Base-by-base conservation (phyloP, 1,284 basidiomycete genomes). In the Pholiota adiposa region DNA sequence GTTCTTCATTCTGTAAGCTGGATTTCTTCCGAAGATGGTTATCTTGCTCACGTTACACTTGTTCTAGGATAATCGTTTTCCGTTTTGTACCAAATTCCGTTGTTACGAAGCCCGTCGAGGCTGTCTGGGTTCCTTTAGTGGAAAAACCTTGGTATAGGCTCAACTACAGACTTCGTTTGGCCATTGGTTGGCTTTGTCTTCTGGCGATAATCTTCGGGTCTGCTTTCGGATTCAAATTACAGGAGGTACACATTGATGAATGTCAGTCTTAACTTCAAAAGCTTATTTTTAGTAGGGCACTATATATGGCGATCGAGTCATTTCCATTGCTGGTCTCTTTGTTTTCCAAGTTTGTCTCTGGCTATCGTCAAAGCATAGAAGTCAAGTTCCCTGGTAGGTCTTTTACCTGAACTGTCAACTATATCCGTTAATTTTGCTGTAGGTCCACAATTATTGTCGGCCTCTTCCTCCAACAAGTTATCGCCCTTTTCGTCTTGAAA, bases 401-500 rank as follows among this genome's bases (percentile, higher is more conserved):
- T 43, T n/a, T 56, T n/a, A 29, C 19, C 23, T 56, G 16, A 44
- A 36, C 18, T 33, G 21, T 50, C 23, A 46, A 62, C 51, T 53
- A 40, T 56, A 34, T 33, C 3, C 41, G 19, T 25, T 19, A 11
- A 31, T 5, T 11, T 31, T 31, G 29, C 48, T 31, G 40, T 51
- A 90, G 89, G 90, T 87, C 86, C 18, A 94, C 92, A 9, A 84
- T 94, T 65, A 87, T 94, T 60, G 88, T 93, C 49, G 93, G 93
- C 14, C 78, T 95, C n/a, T 88, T 93, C 74, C 70, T 89, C 51
- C 93, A 96, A 70, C 93, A 95, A 75, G 84, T 79, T 14, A 85
- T 95, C 57, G 94, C 93, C 1, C 81, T 96, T 56, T 94, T 96
- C 71, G 93, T 95, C 41, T 82, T 96, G 67, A 94, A 94, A 76